Percentiles rank a stretch among this genome's conserved stretches.
Conservation (phyloP, 192 early-diverging fungal genomes). For the Podila verticillata region DNA sequence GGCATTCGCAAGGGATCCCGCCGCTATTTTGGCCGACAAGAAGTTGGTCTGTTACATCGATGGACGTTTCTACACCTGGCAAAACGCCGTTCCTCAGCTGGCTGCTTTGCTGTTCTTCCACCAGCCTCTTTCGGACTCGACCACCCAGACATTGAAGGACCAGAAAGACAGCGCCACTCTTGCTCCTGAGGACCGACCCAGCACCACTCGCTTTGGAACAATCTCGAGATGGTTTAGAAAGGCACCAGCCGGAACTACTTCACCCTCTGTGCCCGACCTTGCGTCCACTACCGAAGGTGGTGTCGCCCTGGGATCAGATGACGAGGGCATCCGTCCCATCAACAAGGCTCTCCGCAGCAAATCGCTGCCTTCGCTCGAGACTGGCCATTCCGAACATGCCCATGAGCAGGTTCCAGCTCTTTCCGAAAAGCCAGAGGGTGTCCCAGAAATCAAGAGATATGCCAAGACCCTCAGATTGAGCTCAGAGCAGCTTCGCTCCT, state of each 20-base stretch:
- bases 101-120: slow-evolving; percentile 65
- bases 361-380: slow-evolving; percentile 33
- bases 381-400: slow-evolving; percentile 7
- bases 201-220: slow-evolving; percentile 42
- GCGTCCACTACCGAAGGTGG: not conserved
- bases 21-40: slow-evolving; percentile 37
- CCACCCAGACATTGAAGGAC: slow-evolving; percentile 19
- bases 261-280: slow-evolving; percentile 19
- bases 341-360: slow-evolving; percentile 44
- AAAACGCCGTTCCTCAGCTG: slow-evolving; percentile 68
- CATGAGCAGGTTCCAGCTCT: slow-evolving; percentile 25
- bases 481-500: slow-evolving; percentile 85
- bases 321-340: slow-evolving; percentile 13
- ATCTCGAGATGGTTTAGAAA: slow-evolving; percentile 51
- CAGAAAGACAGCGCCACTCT: slow-evolving; percentile 16
- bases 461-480: slow-evolving; percentile 93
- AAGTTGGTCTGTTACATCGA: slow-evolving; percentile 46
- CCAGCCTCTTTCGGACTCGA: slow-evolving; percentile 58
- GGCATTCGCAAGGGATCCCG: slow-evolving; percentile 42
- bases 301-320: slow-evolving; percentile 21
- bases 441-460: slow-evolving; percentile 57
- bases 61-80: slow-evolving; percentile 70
- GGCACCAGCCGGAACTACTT: slow-evolving; percentile 18
- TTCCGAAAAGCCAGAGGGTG: slow-evolving; percentile 20
- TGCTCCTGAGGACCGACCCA: slow-evolving; percentile 26